Base-by-base conservation (phyloP, 169 alveolate species). In the Eimeria falciformis region DNA sequence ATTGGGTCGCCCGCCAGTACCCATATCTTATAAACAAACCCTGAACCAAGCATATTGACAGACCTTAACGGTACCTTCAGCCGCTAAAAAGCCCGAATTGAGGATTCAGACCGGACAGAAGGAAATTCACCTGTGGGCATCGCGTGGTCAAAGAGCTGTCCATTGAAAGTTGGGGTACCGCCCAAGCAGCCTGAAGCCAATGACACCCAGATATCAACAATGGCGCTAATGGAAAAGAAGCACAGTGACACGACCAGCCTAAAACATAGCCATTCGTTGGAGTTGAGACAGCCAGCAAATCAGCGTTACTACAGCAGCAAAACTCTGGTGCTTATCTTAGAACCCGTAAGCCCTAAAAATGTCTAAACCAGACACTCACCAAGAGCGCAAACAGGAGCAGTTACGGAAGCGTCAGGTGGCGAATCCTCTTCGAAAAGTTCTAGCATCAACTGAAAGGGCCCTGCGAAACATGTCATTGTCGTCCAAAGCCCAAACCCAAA, bases 71-170 rank as follows among this genome's bases (percentile, higher is more conserved):
- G 23, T 55, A 17, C 23, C 66, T 33, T 33, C 40, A 33, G 40
- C 40, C 40, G 40, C 40, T 33, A 65, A 27, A 23, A 14, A 11
- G 77, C 2, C n/a, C 12, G 40, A 27, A 9, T 27, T 11, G 18
- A 27, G 17, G 18, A 14, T 11, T 23, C 77, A 23, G 77, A 11
- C n/a, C 40, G 27, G 77, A 65, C 77, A 65, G 77, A 23, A 23
- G 46, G 29, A 23, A 17, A 79, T 47, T 12, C 29, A 84, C 94
- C 94, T 4, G 94, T 66, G 56, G 94, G 94, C 91, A 91, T 82
- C 27, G 94, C 94, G 33, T 91, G 94, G 79, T 91, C 94, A 27
- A 91, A 53, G 18, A 91, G 79, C 65, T 65, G 86, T 11, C 91
- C 94, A 78, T 91, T 79, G 81, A 1, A 66, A n/a, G 89, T 50